These are phyloP conservation scores for Capniomyces stellatus DNA, from an alignment of 371 early-diverging fungal species.

Conservation along the genomic window DNA sequence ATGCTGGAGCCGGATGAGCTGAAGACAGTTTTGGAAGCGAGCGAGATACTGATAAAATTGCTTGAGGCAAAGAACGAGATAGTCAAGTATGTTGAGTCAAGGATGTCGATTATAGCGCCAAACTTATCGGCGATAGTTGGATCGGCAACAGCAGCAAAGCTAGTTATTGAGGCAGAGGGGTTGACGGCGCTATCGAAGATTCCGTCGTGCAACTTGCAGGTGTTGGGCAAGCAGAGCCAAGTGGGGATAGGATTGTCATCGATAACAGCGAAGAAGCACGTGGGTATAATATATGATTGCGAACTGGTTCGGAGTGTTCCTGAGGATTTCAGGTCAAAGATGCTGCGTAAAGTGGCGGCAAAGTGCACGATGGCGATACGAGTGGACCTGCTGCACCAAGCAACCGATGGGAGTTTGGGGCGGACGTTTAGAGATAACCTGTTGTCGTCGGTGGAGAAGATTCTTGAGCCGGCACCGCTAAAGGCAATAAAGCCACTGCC, in stretches of 20 bases:
- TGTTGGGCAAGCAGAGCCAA: constrained; percentile 31
- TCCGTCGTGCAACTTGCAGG: constrained; percentile 77
- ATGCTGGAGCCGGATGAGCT: constrained; percentile 40
- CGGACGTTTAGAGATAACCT: constrained; percentile 55
- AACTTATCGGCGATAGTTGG: constrained; percentile 81
- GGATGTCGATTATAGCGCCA: constrained; percentile 86
- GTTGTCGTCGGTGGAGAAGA: constrained; percentile 63
- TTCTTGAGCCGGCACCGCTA: constrained; percentile 71
- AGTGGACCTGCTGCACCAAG: constrained; percentile 58
- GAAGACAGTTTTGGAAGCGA: constrained; percentile 52
- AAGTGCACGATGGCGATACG: constrained; percentile 75
- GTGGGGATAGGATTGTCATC: constrained; percentile 56
- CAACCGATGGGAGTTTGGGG: constrained; percentile 52
- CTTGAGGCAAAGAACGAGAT: constrained; percentile 56
- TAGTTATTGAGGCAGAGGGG: constrained; percentile 85
- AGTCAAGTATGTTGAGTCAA: constrained; percentile 73
- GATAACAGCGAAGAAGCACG: constrained; percentile 47
- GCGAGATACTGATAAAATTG: constrained; percentile 57
- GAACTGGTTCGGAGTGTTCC: constrained; percentile 52
- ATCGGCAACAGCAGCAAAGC: constrained; percentile 69
- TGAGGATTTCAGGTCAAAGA: constrained; percentile 55
- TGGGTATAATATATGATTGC: constrained; percentile 61
- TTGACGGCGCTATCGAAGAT: constrained; percentile 68
- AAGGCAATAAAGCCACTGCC: constrained; percentile 76
- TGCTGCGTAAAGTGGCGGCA: constrained; percentile 52